Percentiles rank a stretch among this genome's conserved stretches.
These are phyloP conservation scores for Acorus calamus DNA, from an alignment of 106 monocot species.

Conservation along the genomic window DNA sequence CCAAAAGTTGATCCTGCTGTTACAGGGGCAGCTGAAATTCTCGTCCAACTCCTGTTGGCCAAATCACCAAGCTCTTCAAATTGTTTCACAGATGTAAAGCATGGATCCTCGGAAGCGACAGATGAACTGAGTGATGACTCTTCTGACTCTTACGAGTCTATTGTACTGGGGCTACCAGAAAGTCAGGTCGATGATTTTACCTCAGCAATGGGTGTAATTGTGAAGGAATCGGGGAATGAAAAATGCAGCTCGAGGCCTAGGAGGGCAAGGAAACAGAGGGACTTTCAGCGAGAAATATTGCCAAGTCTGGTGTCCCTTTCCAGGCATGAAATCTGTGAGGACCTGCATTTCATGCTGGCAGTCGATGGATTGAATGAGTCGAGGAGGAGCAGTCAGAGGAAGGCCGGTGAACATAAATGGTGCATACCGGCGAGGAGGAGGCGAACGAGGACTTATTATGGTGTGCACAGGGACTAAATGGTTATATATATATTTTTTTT, in stretches of 20 bases:
- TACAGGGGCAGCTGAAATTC: conserved; percentile 37
- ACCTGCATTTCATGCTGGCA: too few relatives aligned
- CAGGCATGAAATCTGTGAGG: conserved; percentile 74
- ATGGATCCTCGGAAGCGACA: neutral
- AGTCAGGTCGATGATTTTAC: conserved; percentile 14
- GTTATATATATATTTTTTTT: too few relatives aligned
- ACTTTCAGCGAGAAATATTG: conserved; percentile 78
- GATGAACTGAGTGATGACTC: conserved; percentile 18
- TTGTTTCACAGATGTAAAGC: neutral
- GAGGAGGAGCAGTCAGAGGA: too few relatives aligned
- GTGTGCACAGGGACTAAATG: too few relatives aligned
- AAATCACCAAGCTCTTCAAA: neutral
- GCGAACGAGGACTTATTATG: too few relatives aligned
- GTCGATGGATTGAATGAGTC: too few relatives aligned
- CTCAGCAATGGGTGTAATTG: neutral
- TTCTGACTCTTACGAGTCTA: conserved; percentile 56
- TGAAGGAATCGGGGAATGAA: conserved; percentile 7
- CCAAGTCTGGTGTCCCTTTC: conserved; percentile 74
- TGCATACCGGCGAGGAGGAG: too few relatives aligned
- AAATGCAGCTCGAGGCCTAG: conserved; percentile 27
- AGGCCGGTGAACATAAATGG: too few relatives aligned
- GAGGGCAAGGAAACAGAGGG: conserved; percentile 50
- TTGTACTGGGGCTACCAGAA: conserved; percentile 47
- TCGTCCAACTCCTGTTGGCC: conserved; percentile 22
- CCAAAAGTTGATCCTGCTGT: conserved; percentile 17